Percentiles rank a stretch among this genome's conserved stretches.
phyloP scores from a whole-genome alignment of 495 filamentous ascomycete species.

The Lentithecium fluviatile region DNA sequence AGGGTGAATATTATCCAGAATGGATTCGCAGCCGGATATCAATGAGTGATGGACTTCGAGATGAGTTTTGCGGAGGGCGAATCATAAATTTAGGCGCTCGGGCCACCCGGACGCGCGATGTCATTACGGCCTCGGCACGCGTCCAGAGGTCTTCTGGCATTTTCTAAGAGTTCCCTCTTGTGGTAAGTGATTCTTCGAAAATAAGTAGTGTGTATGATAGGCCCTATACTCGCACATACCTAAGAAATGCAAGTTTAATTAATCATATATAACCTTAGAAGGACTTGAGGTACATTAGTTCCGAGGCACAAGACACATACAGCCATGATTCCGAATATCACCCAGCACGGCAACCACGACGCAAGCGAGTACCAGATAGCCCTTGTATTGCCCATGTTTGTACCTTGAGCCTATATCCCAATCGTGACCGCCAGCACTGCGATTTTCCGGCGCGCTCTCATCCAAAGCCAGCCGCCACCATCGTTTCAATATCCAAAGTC shows the following conservation, averaged over 20 bases:
- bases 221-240: not conserved
- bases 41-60: not conserved
- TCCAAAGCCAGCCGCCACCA: not conserved
- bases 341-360: not conserved
- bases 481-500: constrained; percentile 7
- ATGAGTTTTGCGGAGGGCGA: not conserved
- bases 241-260: no score
- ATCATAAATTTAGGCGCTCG: constrained; percentile 18
- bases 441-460: not conserved
- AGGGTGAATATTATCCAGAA: constrained; percentile 3
- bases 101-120: constrained; percentile 11
- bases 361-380: constrained; percentile 1
- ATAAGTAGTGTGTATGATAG: not conserved
- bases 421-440: not conserved
- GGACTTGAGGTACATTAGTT: no score
- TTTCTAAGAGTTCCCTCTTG: constrained; percentile 9
- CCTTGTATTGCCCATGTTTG: constrained; percentile 5
- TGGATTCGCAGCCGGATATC: constrained; percentile 1
- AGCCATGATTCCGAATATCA: not conserved
- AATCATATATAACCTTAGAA: no score
- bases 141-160: constrained; percentile 25
- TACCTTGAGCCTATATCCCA: not conserved
- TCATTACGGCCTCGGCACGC: constrained; percentile 22
- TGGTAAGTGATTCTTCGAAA: no score
- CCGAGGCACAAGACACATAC: not conserved